Percentiles rank a stretch among this genome's conserved stretches.
Evolutionary conservation across 2,329 filamentous ascomycete species (phyloP).

Genomic region (Aspergillus uvarum): DNA sequence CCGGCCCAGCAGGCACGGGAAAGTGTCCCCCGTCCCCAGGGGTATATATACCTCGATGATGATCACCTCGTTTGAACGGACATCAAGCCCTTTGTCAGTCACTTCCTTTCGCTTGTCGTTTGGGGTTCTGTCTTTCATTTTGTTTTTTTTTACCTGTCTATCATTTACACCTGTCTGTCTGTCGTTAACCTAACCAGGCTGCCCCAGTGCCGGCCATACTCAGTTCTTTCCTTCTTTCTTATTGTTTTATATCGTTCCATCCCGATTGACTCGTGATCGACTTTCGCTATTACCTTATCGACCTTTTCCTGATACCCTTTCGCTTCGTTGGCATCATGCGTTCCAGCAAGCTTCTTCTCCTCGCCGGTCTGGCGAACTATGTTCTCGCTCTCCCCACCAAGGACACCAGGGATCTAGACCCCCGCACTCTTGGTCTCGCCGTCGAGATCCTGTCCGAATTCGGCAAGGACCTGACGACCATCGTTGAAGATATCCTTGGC

Average conservation of each 20-base stretch:
- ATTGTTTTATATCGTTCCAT: constrained; percentile 16
- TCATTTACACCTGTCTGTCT: constrained; percentile 36
- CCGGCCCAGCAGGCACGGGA: constrained; percentile 11
- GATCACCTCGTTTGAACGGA: constrained; percentile 23
- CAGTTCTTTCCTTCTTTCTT: constrained; percentile 15
- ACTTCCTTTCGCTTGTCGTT: constrained; percentile 21
- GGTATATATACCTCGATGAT: constrained; percentile 36
- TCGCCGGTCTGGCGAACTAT: constrained; percentile 35
- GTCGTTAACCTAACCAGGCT: constrained; percentile 32
- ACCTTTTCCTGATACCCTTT: constrained; percentile 19
- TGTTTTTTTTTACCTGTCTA: constrained; percentile 6
- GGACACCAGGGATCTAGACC: constrained; percentile 30
- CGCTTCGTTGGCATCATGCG: constrained; percentile 23
- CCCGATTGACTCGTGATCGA: constrained; percentile 8
- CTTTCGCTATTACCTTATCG: constrained; percentile 13
- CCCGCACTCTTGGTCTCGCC: constrained; percentile 27
- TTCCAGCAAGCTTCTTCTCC: constrained; percentile 30
- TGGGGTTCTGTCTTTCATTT: constrained; percentile 19
- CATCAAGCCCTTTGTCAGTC: constrained; percentile 25
- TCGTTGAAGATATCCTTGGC: constrained; percentile 27
- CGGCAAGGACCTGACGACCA: constrained; percentile 21
- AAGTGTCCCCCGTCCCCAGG: constrained; percentile 23
- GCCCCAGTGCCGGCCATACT: constrained; percentile 19
- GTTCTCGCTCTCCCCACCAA: constrained; percentile 34
- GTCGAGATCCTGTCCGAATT: constrained; percentile 20